Percentiles rank a stretch among this genome's conserved stretches.
These are phyloP conservation scores for Hypomontagnella submonticulosa DNA, from an alignment of 495 filamentous ascomycete species.

Conservation along the genomic window DNA sequence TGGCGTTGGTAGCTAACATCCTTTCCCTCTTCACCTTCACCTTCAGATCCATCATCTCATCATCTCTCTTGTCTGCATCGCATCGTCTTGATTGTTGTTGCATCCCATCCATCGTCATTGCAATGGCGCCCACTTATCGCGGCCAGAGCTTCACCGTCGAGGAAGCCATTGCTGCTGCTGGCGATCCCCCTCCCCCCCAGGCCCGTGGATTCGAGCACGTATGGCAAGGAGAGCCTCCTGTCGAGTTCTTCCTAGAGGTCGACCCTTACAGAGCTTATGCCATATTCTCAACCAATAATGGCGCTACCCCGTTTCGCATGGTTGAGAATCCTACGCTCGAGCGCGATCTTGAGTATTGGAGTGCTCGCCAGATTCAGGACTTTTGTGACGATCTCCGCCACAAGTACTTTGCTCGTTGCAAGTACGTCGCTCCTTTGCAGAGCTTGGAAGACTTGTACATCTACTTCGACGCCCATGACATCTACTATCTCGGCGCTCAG, in stretches of 20 bases:
- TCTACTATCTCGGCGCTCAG: slow-evolving; percentile 54
- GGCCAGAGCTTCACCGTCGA: no score
- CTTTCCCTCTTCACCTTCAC: no score
- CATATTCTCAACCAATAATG: slow-evolving; percentile 50
- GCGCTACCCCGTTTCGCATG: slow-evolving; percentile 35
- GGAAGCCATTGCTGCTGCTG: no score
- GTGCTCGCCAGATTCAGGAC: slow-evolving; percentile 41
- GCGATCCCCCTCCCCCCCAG: no score
- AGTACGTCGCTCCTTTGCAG: slow-evolving; percentile 35
- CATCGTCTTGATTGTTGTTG: no score
- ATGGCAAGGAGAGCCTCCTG: slow-evolving; percentile 23
- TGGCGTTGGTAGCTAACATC: no score
- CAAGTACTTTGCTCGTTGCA: slow-evolving; percentile 48
- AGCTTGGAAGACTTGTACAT: slow-evolving; percentile 55
- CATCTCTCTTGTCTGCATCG: no score
- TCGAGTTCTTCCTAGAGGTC: slow-evolving; percentile 47
- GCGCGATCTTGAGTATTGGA: slow-evolving; percentile 40
- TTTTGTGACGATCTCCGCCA: slow-evolving; percentile 46
- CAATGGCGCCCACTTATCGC: no score
- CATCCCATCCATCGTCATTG: no score
- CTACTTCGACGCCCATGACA: slow-evolving; percentile 65
- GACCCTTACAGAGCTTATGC: slow-evolving; percentile 38
- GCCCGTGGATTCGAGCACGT: not conserved
- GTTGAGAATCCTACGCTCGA: slow-evolving; percentile 42
- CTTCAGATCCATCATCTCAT: no score